Percentiles rank a stretch among this genome's conserved stretches.
Evolutionary conservation across 1,284 basidiomycete species (phyloP).

Genomic region (Cystobasidium sp.): DNA sequence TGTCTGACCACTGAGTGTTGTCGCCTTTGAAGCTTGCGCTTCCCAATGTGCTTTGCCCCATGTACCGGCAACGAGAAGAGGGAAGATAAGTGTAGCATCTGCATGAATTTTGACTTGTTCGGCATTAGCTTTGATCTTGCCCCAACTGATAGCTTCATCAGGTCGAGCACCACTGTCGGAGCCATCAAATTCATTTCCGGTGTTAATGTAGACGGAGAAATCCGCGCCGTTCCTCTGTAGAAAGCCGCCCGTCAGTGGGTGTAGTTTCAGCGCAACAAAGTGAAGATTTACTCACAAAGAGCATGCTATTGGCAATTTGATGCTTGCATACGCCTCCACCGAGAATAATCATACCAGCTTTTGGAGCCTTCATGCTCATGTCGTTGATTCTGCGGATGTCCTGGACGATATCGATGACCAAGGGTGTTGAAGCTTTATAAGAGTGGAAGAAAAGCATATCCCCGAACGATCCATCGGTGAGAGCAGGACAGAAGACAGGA

Average conservation of each 20-base stretch:
- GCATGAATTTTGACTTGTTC: slow-evolving; percentile 87
- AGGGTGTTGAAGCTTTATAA: slow-evolving; percentile 74
- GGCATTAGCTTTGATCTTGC: slow-evolving; percentile 90
- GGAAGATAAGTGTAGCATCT: slow-evolving; percentile 88
- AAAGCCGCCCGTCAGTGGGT: background rate
- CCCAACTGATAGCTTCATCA: slow-evolving; percentile 99
- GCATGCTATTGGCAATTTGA: slow-evolving; percentile 98
- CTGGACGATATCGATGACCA: slow-evolving; percentile 89
- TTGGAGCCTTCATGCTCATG: slow-evolving; percentile 80
- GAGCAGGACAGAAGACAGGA: slow-evolving; percentile 96
- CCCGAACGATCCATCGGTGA: slow-evolving; percentile 96
- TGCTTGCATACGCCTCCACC: slow-evolving; percentile 99
- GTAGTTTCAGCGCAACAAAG: slow-evolving; percentile 20
- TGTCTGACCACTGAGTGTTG: background rate
- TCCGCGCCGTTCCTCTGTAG: slow-evolving; percentile 93
- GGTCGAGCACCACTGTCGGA: slow-evolving; percentile 96
- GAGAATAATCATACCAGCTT: slow-evolving; percentile 97
- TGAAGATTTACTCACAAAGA: slow-evolving; percentile 70
- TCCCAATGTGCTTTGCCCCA: slow-evolving; percentile 68
- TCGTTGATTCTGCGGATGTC: slow-evolving; percentile 95
- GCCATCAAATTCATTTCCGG: slow-evolving; percentile 98
- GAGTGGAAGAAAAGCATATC: slow-evolving; percentile 99
- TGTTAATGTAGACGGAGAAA: slow-evolving; percentile 97
- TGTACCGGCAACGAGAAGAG: slow-evolving; percentile 82
- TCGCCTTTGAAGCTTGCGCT: slow-evolving; percentile 34